A percentile compares a stretch with the other conserved stretches of the same genome.
Conservation (phyloP, 2,329 filamentous ascomycete species). For the Penicillium psychrosexuale region DNA sequence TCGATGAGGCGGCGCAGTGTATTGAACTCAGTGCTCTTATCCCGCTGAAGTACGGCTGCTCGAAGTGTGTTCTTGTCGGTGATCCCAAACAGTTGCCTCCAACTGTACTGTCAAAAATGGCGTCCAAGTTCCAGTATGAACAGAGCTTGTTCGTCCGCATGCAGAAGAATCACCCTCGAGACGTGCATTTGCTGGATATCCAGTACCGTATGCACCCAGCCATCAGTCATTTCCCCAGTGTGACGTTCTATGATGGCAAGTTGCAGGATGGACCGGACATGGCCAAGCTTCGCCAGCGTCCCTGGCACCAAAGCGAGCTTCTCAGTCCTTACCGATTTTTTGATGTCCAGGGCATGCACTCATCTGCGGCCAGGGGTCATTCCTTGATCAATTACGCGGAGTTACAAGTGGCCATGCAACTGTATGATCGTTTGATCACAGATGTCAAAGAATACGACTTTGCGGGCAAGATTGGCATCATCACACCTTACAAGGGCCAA, state of each 20-base stretch:
- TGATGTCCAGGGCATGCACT: constrained; percentile 85
- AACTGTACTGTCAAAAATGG: constrained; percentile 91
- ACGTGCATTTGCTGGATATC: constrained; percentile 91
- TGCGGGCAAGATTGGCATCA: constrained; percentile 85
- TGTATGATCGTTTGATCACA: constrained; percentile 74
- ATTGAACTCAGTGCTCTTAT: constrained; percentile 96
- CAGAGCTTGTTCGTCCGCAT: constrained; percentile 98
- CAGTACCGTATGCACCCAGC: constrained; percentile 99
- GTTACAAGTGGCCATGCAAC: constrained; percentile 76
- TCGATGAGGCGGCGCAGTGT: constrained; percentile 96
- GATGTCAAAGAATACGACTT: constrained; percentile 71
- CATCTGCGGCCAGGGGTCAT: constrained; percentile 75
- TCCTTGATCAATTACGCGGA: constrained; percentile 89
- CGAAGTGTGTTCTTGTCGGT: constrained; percentile 94
- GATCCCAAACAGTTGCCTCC: constrained; percentile 97
- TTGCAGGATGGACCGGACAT: constrained; percentile 84
- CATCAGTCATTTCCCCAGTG: constrained; percentile 86
- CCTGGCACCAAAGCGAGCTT: constrained; percentile 80
- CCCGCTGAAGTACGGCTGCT: constrained; percentile 93
- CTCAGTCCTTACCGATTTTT: constrained; percentile 96
- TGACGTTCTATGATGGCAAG: constrained; percentile 85
- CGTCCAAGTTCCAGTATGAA: constrained; percentile 89
- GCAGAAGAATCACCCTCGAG: constrained; percentile 84
- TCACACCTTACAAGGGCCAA: constrained; percentile 96
- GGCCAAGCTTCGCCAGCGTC: constrained; percentile 68